A percentile compares a stretch with the other conserved stretches of the same genome.
phyloP scores from a whole-genome alignment of 805 yeast genomes.

The Hanseniaspora occidentalis region DNA sequence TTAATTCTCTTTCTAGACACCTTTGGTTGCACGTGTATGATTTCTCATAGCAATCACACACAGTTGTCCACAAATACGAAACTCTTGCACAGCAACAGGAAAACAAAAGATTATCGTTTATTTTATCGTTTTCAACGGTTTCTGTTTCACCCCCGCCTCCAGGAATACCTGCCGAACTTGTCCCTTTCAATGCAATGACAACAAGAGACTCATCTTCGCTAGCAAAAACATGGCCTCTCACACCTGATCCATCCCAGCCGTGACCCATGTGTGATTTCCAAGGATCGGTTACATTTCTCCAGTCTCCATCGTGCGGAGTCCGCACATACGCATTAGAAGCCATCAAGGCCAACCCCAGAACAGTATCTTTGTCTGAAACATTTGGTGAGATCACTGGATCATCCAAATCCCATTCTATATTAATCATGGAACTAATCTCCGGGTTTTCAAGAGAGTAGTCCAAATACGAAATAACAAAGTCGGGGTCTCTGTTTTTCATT shows the following conservation, averaged over 20 bases:
- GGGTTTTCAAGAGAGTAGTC: constrained; percentile 36
- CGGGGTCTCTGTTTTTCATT: constrained; percentile 39
- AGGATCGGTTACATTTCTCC: constrained; percentile 65
- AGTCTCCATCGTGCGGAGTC: constrained; percentile 66
- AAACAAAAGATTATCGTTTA: constrained; percentile 78
- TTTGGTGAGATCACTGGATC: constrained; percentile 52
- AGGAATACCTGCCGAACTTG: constrained; percentile 67
- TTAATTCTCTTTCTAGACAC: constrained; percentile 69
- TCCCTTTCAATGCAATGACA: constrained; percentile 79
- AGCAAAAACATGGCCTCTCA: constrained; percentile 84
- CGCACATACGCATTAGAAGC: constrained; percentile 85
- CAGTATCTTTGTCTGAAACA: constrained; percentile 57
- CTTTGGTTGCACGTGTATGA: constrained; percentile 81
- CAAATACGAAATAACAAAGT: constrained; percentile 53
- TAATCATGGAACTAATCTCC: constrained; percentile 20
- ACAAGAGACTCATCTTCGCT: constrained; percentile 45
- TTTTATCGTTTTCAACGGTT: constrained; percentile 69
- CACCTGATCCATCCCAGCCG: constrained; percentile 81
- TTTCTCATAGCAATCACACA: constrained; percentile 81
- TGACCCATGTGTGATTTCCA: constrained; percentile 48
- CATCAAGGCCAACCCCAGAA: constrained; percentile 68
- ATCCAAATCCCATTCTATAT: constrained; percentile 56
- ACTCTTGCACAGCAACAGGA: constrained; percentile 95
- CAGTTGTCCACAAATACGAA: constrained; percentile 84
- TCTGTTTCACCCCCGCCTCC: constrained; percentile 76